Evolutionary conservation across 2,329 filamentous ascomycete species (phyloP).

Genomic region (Tolypocladium ovalisporum): DNA sequence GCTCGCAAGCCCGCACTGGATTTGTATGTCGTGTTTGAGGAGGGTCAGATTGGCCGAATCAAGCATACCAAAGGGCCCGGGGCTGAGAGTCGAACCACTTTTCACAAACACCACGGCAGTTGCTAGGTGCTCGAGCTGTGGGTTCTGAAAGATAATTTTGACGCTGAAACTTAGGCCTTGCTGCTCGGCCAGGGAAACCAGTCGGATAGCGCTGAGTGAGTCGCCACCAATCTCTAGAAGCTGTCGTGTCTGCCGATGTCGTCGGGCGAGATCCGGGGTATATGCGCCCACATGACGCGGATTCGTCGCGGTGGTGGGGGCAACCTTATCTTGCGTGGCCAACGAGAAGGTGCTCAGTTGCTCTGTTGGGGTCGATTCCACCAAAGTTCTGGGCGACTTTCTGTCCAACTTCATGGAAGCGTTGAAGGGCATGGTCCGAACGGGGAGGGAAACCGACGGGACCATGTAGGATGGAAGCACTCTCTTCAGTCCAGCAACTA

Average conservation of each 20-base stretch:
- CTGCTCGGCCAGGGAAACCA: slow-evolving; percentile 4
- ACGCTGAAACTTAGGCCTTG: slow-evolving; percentile 3
- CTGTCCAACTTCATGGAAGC: slow-evolving; percentile 6
- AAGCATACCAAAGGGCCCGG: background rate
- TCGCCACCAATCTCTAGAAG: slow-evolving; percentile 17
- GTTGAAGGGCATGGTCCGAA: slow-evolving; percentile 5
- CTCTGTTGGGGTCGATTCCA: background rate
- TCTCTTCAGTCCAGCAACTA: background rate
- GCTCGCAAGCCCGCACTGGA: background rate
- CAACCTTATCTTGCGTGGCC: background rate
- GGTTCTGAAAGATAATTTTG: slow-evolving; percentile 9
- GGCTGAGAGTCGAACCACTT: background rate
- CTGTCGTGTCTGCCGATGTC: slow-evolving; percentile 18
- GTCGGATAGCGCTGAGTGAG: slow-evolving; percentile 13
- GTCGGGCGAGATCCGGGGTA: background rate
- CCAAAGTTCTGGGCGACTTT: background rate
- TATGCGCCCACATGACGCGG: slow-evolving; percentile 3
- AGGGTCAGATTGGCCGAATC: background rate
- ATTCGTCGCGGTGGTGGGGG: slow-evolving; percentile 1
- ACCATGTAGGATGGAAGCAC: slow-evolving; percentile 7
- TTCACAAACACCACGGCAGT: background rate
- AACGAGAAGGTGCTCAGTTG: background rate
- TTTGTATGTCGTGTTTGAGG: background rate
- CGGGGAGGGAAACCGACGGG: slow-evolving; percentile 3
- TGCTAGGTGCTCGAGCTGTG: slow-evolving; percentile 2